Base-by-base conservation (phyloP, 2,329 filamentous ascomycete genomes). In the Sporothrix globosa region DNA sequence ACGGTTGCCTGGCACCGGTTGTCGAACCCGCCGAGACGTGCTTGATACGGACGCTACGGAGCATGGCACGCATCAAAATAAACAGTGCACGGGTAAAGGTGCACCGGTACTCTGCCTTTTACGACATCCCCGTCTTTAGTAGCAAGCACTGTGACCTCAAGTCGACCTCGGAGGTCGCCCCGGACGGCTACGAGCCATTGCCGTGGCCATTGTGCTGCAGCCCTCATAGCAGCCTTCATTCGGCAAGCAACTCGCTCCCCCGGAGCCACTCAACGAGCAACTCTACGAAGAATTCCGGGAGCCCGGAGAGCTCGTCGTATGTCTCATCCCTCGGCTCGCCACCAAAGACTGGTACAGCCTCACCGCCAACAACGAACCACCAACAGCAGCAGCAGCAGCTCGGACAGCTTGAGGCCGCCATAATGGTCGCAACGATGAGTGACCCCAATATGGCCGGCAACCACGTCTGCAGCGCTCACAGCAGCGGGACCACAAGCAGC, bases 41-140 rank as follows among this genome's bases (percentile, higher is more conserved):
- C 1, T 77, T 85, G 6, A 79, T 80, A 2, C 80, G 82, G 61
- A 79, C 83, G 1, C 75, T 86, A 19, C 79, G 82, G 60, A 81
- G 79, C 41, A 84, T 85, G 77, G 80, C 83, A 11, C 79, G 80
- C 14, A 85, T 85, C 70, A 86, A 85, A 73, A 73, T 85, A 21
- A 84, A 85, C 74, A 85, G 84, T 75, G 83, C 84, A 13, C 78
- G 83, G 17, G 84, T 85, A 73, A 86, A 86, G 73, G 74, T 85
- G 3, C 84, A 86, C 72, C 81, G 84, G 1, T 85, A 84, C 74
- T 82, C 80, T 72, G 84, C 84, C 10, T 86, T 86, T 75, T 82
- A 79, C 58, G 83, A 86, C 72, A 76, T 82, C 6, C 83, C 84
- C 2, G 79, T 86, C 24, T 86, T 86, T 74, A 78, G 80, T 0